Evolutionary conservation across 2,329 filamentous ascomycete genomes (phyloP).

Genomic region (Fusarium tanahbumbuense): DNA sequence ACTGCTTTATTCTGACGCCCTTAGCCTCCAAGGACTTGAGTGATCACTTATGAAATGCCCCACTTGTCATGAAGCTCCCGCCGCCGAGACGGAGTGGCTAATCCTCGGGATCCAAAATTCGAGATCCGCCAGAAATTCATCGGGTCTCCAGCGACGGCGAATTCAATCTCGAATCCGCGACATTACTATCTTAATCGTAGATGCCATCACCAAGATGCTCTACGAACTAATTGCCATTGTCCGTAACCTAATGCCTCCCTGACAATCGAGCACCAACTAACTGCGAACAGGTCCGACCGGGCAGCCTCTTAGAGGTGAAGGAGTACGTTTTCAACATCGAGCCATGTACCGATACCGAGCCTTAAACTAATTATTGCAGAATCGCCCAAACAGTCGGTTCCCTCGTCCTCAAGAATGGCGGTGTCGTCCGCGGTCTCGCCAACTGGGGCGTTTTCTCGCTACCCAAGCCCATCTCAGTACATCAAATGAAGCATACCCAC

Average conservation of each 20-base stretch:
- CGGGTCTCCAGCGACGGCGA: constrained; percentile 27
- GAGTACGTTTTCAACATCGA: constrained; percentile 71
- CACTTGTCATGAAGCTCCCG: constrained; percentile 28
- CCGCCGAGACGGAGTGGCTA: constrained; percentile 41
- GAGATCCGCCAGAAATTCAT: constrained; percentile 44
- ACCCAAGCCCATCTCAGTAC: constrained; percentile 80
- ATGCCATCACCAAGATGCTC: constrained; percentile 74
- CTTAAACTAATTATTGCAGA: constrained; percentile 59
- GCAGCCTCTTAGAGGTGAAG: constrained; percentile 91
- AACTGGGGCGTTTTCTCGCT: constrained; percentile 97
- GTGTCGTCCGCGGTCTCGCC: constrained; percentile 89
- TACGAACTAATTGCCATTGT: constrained; percentile 98
- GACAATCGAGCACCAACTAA: constrained; percentile 37
- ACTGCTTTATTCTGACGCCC: neutral
- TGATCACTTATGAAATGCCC: neutral
- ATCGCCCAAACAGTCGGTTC: constrained; percentile 88
- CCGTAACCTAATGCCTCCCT: constrained; percentile 53
- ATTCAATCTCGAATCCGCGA: constrained; percentile 25
- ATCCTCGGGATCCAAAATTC: constrained; percentile 48
- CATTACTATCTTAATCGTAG: constrained; percentile 33
- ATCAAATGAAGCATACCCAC: constrained; percentile 83
- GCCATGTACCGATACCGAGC: neutral
- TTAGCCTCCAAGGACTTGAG: neutral
- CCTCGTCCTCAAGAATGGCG: constrained; percentile 83
- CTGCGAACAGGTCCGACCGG: constrained; percentile 81